Base-by-base conservation (phyloP, 108 stramenopile genomes). In the Bacterosira constricta region DNA sequence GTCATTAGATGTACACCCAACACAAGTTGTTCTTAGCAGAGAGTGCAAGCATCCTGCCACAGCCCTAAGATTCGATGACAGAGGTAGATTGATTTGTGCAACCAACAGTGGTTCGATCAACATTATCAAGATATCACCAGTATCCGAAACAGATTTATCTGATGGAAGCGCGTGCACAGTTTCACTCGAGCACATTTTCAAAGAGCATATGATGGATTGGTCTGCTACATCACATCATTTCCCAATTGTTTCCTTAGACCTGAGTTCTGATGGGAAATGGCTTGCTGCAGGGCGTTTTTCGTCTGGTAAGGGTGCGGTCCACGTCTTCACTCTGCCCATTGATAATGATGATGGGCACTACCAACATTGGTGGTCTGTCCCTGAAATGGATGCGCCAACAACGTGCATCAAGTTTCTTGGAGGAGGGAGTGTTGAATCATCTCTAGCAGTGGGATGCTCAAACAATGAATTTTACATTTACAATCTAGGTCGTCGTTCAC, bases 331-430 rank as follows among this genome's bases (percentile, higher is more conserved):
- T 20, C 74, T 79, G 4, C 44, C 62, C 38, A 37, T 21, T 0
- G 44, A 26, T 15, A 38, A 67, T 37, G 67, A 36, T 23, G 59
- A 31, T 37, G 80, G 75, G 31, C 65, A 20, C 7, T 80, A 75
- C 50, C 52, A 63, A 44, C 89, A 78, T 57, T 85, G 78, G 73
- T 95, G 94, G 94, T 81, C 91, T n/a, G 21, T 95, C 6, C 90
- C 94, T 13, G 50, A 59, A 26, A 47, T 90, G 44, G 87, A 86
- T 59, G 77, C 81, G 7, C 73, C 87, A 23, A 58, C 75, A 35
- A 78, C 89, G 31, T 86, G 83, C 61, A 64, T 86, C 21, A 71
- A 80, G 27, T 86, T 92, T 59, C 59, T 88, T 21, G 83, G 69
- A 38, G 77, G 67, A 35, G 60, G 55, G 12, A 45, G 65, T 21